Evolutionary conservation across 495 filamentous ascomycete genomes (phyloP).

Genomic region (Pyrenula aspistea): DNA sequence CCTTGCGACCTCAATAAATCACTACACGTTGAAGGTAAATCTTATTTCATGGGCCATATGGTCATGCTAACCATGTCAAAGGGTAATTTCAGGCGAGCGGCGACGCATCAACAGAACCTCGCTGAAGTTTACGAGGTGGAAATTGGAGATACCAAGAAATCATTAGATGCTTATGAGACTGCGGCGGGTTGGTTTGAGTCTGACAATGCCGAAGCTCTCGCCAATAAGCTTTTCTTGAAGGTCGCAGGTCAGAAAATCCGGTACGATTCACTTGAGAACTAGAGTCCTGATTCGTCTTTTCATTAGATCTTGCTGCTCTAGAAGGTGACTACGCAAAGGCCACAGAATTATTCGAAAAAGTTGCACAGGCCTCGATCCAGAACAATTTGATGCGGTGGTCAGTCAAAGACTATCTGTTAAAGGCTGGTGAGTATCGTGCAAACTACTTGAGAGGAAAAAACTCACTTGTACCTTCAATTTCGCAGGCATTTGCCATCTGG

Average conservation of each 20-base stretch:
- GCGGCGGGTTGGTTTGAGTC: slow-evolving; percentile 80
- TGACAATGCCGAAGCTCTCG: slow-evolving; percentile 78
- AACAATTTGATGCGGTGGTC: slow-evolving; percentile 84
- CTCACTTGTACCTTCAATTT: too few species aligned
- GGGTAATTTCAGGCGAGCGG: slow-evolving; percentile 81
- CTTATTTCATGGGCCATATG: too few species aligned
- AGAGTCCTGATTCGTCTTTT: too few species aligned
- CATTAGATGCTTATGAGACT: slow-evolving; percentile 65
- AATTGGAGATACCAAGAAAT: slow-evolving; percentile 60
- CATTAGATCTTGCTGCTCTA: slow-evolving; percentile 74
- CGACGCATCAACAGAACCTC: slow-evolving; percentile 73
- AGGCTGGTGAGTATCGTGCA: too few species aligned
- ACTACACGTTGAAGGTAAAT: slow-evolving; percentile 75
- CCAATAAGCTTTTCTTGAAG: slow-evolving; percentile 85
- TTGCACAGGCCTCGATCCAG: slow-evolving; percentile 55
- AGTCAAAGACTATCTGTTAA: slow-evolving; percentile 86
- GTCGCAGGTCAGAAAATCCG: too few species aligned
- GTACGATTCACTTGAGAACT: too few species aligned
- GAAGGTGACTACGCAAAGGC: slow-evolving; percentile 71
- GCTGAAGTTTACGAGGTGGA: slow-evolving; percentile 75
- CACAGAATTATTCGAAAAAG: slow-evolving; percentile 68
- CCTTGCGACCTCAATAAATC: slow-evolving; percentile 58
- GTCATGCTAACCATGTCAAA: too few species aligned
- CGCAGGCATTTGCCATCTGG: slow-evolving; percentile 75
- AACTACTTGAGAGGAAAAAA: too few species aligned